A percentile compares a stretch with the other conserved stretches of the same genome.
Conservation (phyloP, 129 eudicot genomes). For the Silybum marianum region DNA sequence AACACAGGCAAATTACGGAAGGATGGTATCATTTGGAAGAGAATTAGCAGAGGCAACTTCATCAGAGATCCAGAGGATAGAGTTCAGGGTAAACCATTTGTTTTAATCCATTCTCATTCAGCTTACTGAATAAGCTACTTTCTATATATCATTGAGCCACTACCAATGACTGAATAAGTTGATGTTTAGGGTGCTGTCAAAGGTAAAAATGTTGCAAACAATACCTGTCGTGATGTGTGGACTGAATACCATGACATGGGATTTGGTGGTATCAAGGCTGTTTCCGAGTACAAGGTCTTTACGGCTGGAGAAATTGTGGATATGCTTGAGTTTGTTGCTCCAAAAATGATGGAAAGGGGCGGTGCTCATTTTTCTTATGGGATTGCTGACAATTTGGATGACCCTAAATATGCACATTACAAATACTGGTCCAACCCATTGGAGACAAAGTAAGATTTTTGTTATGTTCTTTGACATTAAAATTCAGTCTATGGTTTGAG, state of each 20-base stretch:
- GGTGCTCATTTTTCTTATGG: conserved; percentile 83
- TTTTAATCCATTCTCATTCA: not conserved
- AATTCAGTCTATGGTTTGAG: not conserved
- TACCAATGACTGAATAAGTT: not conserved
- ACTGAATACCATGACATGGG: conserved; percentile 99
- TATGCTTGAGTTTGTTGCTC: conserved; percentile 82
- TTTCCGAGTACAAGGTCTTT: conserved; percentile 82
- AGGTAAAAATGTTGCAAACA: conserved; percentile 76
- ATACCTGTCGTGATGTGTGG: conserved; percentile 84
- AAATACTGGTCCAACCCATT: conserved; percentile 98
- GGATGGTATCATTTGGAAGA: conserved; percentile 83
- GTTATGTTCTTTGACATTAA: conserved; percentile 2
- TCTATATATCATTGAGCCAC: too few relatives aligned
- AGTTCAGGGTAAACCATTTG: conserved; percentile 66
- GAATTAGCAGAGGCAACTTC: conserved; percentile 65
- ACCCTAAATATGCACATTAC: conserved; percentile 78
- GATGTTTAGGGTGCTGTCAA: conserved; percentile 81
- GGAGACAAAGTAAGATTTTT: conserved; percentile 77
- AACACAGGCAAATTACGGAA: conserved; percentile 65
- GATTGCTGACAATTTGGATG: conserved; percentile 86
- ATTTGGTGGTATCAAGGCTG: conserved; percentile 80
- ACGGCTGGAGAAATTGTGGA: conserved; percentile 81
- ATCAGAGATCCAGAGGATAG: conserved; percentile 73
- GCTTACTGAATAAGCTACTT: too few relatives aligned
- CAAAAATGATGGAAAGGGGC: conserved; percentile 96